phyloP scores from a whole-genome alignment of 2,329 filamentous ascomycete genomes.

The Fusarium keratoplasticum region DNA sequence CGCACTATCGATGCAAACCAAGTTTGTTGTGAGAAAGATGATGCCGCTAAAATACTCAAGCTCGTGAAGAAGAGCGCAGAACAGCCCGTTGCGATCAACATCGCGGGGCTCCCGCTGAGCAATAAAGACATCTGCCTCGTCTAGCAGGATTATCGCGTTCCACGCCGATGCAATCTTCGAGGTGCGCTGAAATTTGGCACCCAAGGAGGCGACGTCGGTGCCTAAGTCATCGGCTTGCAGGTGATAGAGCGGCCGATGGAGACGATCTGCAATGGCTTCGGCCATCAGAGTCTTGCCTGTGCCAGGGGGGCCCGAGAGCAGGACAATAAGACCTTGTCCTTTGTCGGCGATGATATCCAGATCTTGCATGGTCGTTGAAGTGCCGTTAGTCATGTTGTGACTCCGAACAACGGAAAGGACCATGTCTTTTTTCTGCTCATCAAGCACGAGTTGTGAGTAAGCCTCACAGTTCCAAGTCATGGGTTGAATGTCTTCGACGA shows the following conservation, averaged over 20 bases:
- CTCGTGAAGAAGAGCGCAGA: slow-evolving; percentile 60
- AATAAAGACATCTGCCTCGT: slow-evolving; percentile 67
- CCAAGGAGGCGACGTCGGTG: slow-evolving; percentile 55
- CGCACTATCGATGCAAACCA: slow-evolving; percentile 56
- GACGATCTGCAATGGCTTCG: slow-evolving; percentile 57
- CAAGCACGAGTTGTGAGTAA: slow-evolving; percentile 60
- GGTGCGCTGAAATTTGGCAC: slow-evolving; percentile 59
- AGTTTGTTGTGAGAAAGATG: slow-evolving; percentile 59
- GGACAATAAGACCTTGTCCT: slow-evolving; percentile 57
- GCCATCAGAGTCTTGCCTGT: slow-evolving; percentile 61
- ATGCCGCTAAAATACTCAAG: slow-evolving; percentile 59
- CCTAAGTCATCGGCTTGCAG: slow-evolving; percentile 62
- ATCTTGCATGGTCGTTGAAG: slow-evolving; percentile 44
- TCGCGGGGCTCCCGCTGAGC: slow-evolving; percentile 58
- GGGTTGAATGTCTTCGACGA: slow-evolving; percentile 55
- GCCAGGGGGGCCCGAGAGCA: slow-evolving; percentile 59
- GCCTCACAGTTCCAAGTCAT: slow-evolving; percentile 59
- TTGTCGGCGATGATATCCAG: slow-evolving; percentile 56
- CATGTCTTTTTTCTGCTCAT: slow-evolving; percentile 60
- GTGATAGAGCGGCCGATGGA: slow-evolving; percentile 58
- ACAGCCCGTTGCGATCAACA: slow-evolving; percentile 61
- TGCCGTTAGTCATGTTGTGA: slow-evolving; percentile 45
- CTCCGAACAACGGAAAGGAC: slow-evolving; percentile 61
- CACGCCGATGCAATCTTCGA: slow-evolving; percentile 63
- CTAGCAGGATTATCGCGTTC: slow-evolving; percentile 63